Percentiles rank a stretch among this genome's conserved stretches.
Conservation (phyloP, 2,329 filamentous ascomycete genomes). For the Fusarium guadeloupense region DNA sequence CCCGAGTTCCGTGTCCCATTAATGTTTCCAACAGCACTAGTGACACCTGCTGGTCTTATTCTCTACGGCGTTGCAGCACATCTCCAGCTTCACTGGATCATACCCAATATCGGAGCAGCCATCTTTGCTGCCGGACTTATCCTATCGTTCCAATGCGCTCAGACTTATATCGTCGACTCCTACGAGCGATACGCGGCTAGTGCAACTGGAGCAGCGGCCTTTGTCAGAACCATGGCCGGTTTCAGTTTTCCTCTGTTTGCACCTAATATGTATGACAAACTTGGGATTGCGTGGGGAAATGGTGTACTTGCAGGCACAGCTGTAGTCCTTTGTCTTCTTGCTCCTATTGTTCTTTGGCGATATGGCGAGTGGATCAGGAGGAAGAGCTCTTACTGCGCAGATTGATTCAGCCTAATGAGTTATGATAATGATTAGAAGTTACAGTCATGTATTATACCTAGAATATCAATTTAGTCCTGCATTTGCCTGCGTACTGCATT, state of each 20-base stretch:
- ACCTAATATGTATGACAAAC: conserved; percentile 50
- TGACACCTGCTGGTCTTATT: conserved; percentile 60
- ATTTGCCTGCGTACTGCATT: too few relatives aligned
- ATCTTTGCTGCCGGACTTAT: conserved; percentile 61
- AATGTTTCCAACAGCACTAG: conserved; percentile 48
- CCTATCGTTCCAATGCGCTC: conserved; percentile 65
- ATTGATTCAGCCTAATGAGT: neutral
- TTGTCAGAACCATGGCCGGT: conserved; percentile 64
- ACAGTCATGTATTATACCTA: too few relatives aligned
- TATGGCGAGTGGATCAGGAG: conserved; percentile 34
- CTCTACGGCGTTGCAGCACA: conserved; percentile 59
- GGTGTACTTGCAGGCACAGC: conserved; percentile 47
- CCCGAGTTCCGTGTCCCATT: conserved; percentile 50
- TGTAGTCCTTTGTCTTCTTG: conserved; percentile 31
- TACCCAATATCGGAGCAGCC: conserved; percentile 66
- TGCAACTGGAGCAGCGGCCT: conserved; percentile 62
- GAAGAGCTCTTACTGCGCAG: conserved; percentile 34
- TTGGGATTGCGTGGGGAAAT: conserved; percentile 58
- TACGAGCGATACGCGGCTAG: conserved; percentile 51
- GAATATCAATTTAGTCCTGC: too few relatives aligned
- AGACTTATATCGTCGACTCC: conserved; percentile 67
- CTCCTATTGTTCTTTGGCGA: conserved; percentile 31
- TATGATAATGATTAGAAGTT: neutral
- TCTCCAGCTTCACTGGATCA: conserved; percentile 56
- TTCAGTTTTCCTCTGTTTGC: conserved; percentile 69